These are phyloP conservation scores for Trypanosoma vivax DNA, from an alignment of 208 protist genomes.

Conservation along the genomic window DNA sequence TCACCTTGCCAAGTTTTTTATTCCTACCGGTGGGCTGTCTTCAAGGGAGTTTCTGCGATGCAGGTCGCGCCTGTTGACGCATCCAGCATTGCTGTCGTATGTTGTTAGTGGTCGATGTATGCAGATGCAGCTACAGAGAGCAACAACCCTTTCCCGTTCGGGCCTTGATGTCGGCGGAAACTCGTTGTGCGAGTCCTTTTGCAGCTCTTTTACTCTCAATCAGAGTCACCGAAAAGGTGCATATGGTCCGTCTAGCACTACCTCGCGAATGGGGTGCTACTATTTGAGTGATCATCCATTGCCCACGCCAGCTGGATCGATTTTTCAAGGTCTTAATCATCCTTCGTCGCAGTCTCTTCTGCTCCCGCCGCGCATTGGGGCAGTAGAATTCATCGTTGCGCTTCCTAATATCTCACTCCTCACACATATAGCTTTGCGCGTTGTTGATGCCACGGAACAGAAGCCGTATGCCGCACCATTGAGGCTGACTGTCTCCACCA, in stretches of 20 bases:
- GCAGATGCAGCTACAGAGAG: neutral
- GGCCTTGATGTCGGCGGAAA: neutral
- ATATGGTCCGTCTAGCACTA: neutral
- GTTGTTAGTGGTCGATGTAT: slow-evolving; percentile 10
- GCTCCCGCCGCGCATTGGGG: slow-evolving; percentile 6
- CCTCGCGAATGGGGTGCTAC: neutral
- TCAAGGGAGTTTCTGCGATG: slow-evolving; percentile 12
- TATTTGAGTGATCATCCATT: neutral
- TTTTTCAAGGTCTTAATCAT: slow-evolving; percentile 13
- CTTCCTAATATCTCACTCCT: slow-evolving; percentile 17
- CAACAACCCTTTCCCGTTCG: no score
- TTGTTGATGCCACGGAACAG: slow-evolving; percentile 12
- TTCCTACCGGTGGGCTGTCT: slow-evolving; percentile 7
- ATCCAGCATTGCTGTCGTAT: slow-evolving; percentile 7
- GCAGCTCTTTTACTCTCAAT: no score
- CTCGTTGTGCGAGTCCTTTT: neutral
- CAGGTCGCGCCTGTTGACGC: slow-evolving; percentile 9
- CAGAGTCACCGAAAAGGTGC: no score
- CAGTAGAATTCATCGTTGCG: slow-evolving; percentile 19
- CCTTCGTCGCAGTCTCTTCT: slow-evolving; percentile 15
- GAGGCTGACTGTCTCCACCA: slow-evolving; percentile 12
- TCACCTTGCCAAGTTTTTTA: slow-evolving; percentile 11
- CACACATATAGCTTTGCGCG: slow-evolving; percentile 20
- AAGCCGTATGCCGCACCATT: slow-evolving; percentile 11
- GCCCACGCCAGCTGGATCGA: slow-evolving; percentile 4